Percentiles rank a stretch among this genome's conserved stretches.
Conservation (phyloP, 805 yeast genomes). For the Yarrowia sp. region DNA sequence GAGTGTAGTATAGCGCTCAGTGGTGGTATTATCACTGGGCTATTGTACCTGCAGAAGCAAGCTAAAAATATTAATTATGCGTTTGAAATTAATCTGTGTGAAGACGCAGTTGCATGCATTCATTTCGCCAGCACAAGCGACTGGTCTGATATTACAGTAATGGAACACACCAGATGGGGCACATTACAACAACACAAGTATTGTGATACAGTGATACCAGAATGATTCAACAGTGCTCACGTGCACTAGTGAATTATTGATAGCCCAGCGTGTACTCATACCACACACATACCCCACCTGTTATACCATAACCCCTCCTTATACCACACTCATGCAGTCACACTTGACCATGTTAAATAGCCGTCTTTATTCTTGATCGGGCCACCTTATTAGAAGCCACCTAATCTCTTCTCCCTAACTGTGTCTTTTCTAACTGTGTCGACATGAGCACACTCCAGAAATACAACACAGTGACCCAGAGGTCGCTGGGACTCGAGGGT, state of each 20-base stretch:
- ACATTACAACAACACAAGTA: too few relatives aligned
- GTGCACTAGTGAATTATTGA: too few relatives aligned
- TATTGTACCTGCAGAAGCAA: background rate
- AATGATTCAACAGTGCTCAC: too few relatives aligned
- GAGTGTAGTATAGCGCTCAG: background rate
- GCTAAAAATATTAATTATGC: too few relatives aligned
- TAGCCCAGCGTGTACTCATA: too few relatives aligned
- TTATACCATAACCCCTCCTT: too few relatives aligned
- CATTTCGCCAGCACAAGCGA: too few relatives aligned
- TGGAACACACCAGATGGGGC: background rate
- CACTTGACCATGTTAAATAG: background rate
- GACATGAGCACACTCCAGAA: background rate
- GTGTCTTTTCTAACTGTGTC: background rate
- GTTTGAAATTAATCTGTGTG: too few relatives aligned
- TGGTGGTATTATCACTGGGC: too few relatives aligned
- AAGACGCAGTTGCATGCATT: too few relatives aligned
- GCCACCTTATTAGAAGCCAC: background rate
- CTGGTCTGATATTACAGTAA: background rate
- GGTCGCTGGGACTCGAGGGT: conserved; percentile 25
- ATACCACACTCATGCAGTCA: background rate
- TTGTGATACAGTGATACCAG: too few relatives aligned
- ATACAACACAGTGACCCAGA: background rate
- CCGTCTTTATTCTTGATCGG: background rate
- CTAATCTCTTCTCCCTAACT: background rate
- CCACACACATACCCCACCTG: too few relatives aligned